phyloP scores from a whole-genome alignment of 2,329 filamentous ascomycete species.

The Pestalotiopsis sp. region DNA sequence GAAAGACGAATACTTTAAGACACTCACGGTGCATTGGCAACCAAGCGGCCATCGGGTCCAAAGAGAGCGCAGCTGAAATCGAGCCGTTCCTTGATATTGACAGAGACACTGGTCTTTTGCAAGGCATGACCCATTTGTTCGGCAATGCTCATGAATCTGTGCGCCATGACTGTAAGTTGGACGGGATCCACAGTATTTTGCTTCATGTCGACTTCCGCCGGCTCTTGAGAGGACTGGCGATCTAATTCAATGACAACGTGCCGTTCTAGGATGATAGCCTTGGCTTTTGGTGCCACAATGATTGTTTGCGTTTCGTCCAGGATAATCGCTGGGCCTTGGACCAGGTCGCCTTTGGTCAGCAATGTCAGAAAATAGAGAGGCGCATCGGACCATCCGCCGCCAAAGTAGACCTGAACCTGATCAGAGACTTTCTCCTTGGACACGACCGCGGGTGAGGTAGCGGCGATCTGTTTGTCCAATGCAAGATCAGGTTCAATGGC shows the following conservation, averaged over 20 bases:
- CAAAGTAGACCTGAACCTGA: constrained; percentile 12
- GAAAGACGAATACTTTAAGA: neutral
- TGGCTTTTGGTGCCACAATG: constrained; percentile 56
- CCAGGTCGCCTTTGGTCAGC: constrained; percentile 21
- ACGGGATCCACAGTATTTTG: constrained; percentile 66
- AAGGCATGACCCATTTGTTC: constrained; percentile 81
- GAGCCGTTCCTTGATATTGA: constrained; percentile 79
- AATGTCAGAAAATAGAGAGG: constrained; percentile 29
- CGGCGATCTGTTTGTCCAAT: neutral
- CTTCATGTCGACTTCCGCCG: constrained; percentile 47
- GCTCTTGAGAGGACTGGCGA: constrained; percentile 55
- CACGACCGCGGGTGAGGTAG: neutral
- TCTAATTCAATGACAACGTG: constrained; percentile 39
- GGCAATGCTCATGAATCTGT: constrained; percentile 82
- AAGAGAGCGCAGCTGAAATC: constrained; percentile 84
- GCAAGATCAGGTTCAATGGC: neutral
- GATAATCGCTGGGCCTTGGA: constrained; percentile 50
- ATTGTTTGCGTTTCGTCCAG: constrained; percentile 77
- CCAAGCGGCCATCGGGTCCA: constrained; percentile 70
- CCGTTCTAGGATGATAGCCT: constrained; percentile 32
- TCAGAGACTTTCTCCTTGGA: constrained; percentile 2
- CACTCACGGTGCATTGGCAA: constrained; percentile 66
- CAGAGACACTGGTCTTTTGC: constrained; percentile 78
- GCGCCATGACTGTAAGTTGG: constrained; percentile 75
- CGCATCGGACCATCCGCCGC: constrained; percentile 18